These are phyloP conservation scores for Dalbergia cultrata DNA, from an alignment of 306 rosid species.

Conservation along the genomic window DNA sequence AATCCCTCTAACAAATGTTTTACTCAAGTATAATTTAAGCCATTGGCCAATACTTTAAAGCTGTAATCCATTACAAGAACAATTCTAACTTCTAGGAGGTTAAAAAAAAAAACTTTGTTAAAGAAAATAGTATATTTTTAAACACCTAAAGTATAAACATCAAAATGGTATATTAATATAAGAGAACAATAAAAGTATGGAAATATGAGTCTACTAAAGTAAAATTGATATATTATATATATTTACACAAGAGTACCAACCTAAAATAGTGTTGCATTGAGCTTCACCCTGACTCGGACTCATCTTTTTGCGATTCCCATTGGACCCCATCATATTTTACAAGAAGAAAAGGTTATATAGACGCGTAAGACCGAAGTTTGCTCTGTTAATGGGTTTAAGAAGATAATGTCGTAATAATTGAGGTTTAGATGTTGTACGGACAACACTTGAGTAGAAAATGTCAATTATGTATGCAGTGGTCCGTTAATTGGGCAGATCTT, in stretches of 20 bases:
- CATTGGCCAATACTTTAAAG: background rate
- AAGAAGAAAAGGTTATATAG: background rate
- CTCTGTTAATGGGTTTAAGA: background rate
- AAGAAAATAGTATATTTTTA: too few relatives aligned
- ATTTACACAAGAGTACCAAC: background rate
- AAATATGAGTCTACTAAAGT: too few relatives aligned
- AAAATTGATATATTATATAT: too few relatives aligned
- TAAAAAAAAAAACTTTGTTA: too few relatives aligned
- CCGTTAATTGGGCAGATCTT: background rate
- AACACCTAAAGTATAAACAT: too few relatives aligned
- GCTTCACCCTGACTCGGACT: background rate
- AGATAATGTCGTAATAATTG: conserved; percentile 13
- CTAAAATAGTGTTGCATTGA: background rate
- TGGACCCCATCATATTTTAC: conserved; percentile 1
- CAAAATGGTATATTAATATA: too few relatives aligned
- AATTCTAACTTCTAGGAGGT: background rate
- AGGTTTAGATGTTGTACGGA: background rate
- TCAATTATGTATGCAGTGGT: background rate
- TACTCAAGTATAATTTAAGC: background rate
- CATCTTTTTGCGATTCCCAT: background rate
- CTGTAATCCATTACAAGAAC: background rate
- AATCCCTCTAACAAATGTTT: too few relatives aligned
- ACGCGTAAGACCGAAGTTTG: conserved; percentile 42
- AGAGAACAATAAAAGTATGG: too few relatives aligned
- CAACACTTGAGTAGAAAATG: background rate